Percentiles rank a stretch among this genome's conserved stretches.
Evolutionary conservation across 1,139 yeast species (phyloP).

Genomic region (Kodamaea fungicola): DNA sequence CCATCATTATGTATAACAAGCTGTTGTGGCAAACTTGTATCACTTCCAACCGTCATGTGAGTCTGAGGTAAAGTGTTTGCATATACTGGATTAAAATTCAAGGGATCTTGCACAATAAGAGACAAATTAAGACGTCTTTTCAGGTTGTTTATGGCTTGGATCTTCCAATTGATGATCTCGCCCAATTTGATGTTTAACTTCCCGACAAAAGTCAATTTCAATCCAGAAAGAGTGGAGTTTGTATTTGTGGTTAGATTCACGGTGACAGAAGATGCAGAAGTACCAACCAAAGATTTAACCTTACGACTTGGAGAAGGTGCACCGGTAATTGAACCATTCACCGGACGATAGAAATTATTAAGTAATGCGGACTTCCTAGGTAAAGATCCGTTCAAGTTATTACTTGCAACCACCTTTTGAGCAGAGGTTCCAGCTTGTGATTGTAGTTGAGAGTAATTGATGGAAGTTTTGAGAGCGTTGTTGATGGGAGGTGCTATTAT

Average conservation of each 20-base stretch:
- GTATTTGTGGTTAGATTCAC: constrained; percentile 37
- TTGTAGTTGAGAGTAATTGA: constrained; percentile 21
- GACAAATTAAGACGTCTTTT: constrained; percentile 44
- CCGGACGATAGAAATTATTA: constrained; percentile 6
- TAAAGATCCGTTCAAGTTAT: background rate
- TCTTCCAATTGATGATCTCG: constrained; percentile 57
- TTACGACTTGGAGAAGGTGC: constrained; percentile 4
- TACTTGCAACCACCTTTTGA: background rate
- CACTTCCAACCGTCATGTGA: constrained; percentile 5
- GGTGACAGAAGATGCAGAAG: constrained; percentile 41
- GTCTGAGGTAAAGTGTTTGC: constrained; percentile 1
- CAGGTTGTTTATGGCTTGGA: constrained; percentile 65
- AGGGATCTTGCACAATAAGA: constrained; percentile 31
- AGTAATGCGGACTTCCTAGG: constrained; percentile 8
- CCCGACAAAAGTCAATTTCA: constrained; percentile 63
- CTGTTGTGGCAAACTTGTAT: constrained; percentile 1
- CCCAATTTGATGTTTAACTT: constrained; percentile 60
- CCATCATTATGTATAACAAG: constrained; percentile 8
- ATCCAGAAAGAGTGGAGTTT: constrained; percentile 40
- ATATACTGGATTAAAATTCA: constrained; percentile 20
- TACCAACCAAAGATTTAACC: constrained; percentile 15
- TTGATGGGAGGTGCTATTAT: constrained; percentile 45
- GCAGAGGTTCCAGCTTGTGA: constrained; percentile 24
- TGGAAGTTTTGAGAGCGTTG: constrained; percentile 31
- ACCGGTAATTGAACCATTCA: background rate